phyloP scores from a whole-genome alignment of 306 rosid genomes.

The Neltuma alba region DNA sequence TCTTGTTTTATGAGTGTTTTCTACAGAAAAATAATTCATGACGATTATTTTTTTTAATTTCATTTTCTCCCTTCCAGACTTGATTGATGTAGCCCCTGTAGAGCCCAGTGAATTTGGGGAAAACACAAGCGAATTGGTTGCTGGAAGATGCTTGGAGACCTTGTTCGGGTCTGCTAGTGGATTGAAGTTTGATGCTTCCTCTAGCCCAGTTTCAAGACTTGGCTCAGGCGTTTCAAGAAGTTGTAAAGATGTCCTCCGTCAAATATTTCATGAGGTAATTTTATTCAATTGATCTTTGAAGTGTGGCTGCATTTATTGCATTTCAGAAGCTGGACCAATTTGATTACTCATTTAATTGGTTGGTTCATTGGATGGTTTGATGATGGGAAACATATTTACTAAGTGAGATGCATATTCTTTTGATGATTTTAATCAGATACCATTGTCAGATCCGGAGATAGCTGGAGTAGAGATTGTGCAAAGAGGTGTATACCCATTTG shows the following conservation, averaged over 20 bases:
- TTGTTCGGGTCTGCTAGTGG: constrained; percentile 34
- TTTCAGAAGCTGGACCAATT: constrained; percentile 12
- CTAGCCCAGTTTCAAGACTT: constrained; percentile 44
- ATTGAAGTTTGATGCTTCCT: constrained; percentile 19
- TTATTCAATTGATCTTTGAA: constrained; percentile 9
- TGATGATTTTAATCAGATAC: constrained; percentile 45
- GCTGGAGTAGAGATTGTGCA: constrained; percentile 45
- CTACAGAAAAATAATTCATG: not conserved
- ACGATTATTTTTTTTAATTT: not conserved
- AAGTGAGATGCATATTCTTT: not conserved
- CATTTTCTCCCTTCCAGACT: constrained; percentile 42
- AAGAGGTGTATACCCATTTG: constrained; percentile 55
- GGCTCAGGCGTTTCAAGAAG: constrained; percentile 48
- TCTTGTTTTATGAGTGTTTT: not conserved
- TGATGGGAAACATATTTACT: constrained; percentile 12
- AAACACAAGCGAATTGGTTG: constrained; percentile 59
- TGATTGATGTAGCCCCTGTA: constrained; percentile 49
- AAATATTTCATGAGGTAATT: constrained; percentile 52
- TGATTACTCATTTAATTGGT: not conserved
- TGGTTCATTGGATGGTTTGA: constrained; percentile 23
- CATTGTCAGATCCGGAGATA: constrained; percentile 41
- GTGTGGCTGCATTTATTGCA: not conserved
- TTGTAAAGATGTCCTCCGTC: constrained; percentile 58
- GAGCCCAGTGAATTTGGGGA: constrained; percentile 37
- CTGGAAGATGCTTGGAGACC: constrained; percentile 73